phyloP scores from a whole-genome alignment of 2,329 filamentous ascomycete species.

The Massarina eburnea region DNA sequence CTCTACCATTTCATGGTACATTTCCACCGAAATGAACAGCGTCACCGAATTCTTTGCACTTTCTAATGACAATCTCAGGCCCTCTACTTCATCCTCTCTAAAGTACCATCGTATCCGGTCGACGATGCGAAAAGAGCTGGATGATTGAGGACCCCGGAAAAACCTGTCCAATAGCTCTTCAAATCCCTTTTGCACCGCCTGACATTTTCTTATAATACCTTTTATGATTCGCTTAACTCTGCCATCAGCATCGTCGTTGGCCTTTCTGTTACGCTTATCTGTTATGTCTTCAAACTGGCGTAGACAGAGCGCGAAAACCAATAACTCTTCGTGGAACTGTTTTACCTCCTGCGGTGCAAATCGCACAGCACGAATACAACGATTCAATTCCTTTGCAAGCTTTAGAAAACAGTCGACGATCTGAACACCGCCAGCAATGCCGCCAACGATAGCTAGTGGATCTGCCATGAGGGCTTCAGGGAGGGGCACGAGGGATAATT shows the following conservation, averaged over 20 bases:
- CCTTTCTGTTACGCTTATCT: neutral
- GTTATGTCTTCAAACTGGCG: neutral
- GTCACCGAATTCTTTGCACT: conserved; percentile 5
- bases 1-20: neutral
- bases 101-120: conserved; percentile 8
- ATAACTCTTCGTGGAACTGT: conserved; percentile 5
- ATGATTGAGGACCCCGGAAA: neutral
- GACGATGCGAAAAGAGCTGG: neutral
- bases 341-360: conserved; percentile 6
- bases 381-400: conserved; percentile 1
- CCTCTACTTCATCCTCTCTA: neutral
- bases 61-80: conserved; percentile 6
- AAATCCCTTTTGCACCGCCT: conserved; percentile 3
- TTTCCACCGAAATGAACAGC: conserved; percentile 6
- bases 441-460: conserved; percentile 1
- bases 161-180: conserved; percentile 2
- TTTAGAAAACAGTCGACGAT: conserved; percentile 1
- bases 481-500: neutral
- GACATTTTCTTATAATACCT: conserved; percentile 6
- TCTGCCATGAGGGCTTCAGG: conserved; percentile 1
- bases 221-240: neutral
- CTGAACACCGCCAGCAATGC: conserved; percentile 5
- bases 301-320: conserved; percentile 4
- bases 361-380: conserved; percentile 3
- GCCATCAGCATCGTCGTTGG: neutral